These are phyloP conservation scores for Penicillium decumbens DNA, from an alignment of 2,329 filamentous ascomycete species.

Conservation along the genomic window DNA sequence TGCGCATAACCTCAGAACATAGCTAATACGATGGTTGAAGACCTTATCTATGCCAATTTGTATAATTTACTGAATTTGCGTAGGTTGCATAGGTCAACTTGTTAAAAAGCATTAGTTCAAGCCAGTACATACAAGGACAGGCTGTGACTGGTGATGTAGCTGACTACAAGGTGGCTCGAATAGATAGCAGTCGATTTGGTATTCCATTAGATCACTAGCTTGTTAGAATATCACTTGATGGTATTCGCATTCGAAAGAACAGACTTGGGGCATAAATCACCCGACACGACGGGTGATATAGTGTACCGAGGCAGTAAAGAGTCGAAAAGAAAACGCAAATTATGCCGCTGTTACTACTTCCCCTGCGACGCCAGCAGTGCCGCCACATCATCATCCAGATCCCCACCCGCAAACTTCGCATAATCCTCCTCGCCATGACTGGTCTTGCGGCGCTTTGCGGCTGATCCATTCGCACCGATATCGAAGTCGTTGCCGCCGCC, in stretches of 20 bases:
- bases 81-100: no score
- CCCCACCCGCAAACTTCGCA: constrained; percentile 49
- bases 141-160: no score
- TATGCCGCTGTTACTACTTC: constrained; percentile 13
- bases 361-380: constrained; percentile 52
- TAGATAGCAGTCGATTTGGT: not conserved
- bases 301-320: not conserved
- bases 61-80: not conserved
- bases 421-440: constrained; percentile 42
- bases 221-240: not conserved
- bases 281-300: not conserved
- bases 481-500: constrained; percentile 22
- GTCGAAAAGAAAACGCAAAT: not conserved
- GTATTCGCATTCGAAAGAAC: not conserved
- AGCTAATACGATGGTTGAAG: constrained; percentile 13
- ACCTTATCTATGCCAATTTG: not conserved
- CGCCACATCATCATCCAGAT: constrained; percentile 58
- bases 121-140: no score
- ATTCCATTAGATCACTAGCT: constrained; percentile 1
- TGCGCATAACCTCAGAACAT: constrained; percentile 12
- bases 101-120: no score
- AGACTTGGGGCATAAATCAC: not conserved
- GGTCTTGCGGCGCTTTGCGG: constrained; percentile 49
- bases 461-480: constrained; percentile 28
- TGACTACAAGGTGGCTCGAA: not conserved